A percentile compares a stretch with the other conserved stretches of the same genome.
These are phyloP conservation scores for Ophiostoma quercus DNA, from an alignment of 2,329 filamentous ascomycete species.

Conservation along the genomic window DNA sequence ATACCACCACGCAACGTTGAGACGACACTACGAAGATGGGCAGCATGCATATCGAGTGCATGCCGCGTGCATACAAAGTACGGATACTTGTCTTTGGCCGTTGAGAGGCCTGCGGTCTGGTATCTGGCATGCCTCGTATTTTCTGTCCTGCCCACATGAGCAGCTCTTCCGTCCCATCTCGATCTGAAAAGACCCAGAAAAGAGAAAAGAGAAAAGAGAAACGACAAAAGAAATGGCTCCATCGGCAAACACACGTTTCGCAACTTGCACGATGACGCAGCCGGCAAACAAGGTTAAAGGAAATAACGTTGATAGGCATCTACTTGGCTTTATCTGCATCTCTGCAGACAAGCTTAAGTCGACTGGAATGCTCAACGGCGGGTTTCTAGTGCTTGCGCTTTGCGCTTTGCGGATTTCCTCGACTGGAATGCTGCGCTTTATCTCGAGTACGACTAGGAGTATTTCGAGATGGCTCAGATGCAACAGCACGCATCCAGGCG, in stretches of 20 bases:
- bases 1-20: not conserved
- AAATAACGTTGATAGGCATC: not conserved
- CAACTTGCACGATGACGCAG: too few species aligned
- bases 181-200: not conserved
- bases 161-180: not conserved
- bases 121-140: conserved; percentile 9
- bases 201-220: not conserved
- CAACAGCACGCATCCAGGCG: not conserved
- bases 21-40: not conserved
- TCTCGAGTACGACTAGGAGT: not conserved
- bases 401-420: not conserved
- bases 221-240: too few species aligned
- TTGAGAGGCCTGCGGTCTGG: not conserved
- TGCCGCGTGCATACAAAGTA: too few species aligned
- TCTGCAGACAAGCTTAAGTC: not conserved
- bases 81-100: too few species aligned
- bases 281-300: not conserved
- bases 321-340: not conserved
- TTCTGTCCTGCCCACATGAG: not conserved
- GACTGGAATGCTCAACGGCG: not conserved
- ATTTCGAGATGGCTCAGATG: not conserved
- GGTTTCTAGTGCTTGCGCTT: not conserved
- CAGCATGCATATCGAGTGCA: not conserved
- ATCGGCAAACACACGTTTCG: too few species aligned
- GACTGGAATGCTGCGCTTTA: conserved; percentile 4